A percentile compares a stretch with the other conserved stretches of the same genome.
phyloP scores from a whole-genome alignment of 331 rosid genomes.

The Phaseolus coccineus region DNA sequence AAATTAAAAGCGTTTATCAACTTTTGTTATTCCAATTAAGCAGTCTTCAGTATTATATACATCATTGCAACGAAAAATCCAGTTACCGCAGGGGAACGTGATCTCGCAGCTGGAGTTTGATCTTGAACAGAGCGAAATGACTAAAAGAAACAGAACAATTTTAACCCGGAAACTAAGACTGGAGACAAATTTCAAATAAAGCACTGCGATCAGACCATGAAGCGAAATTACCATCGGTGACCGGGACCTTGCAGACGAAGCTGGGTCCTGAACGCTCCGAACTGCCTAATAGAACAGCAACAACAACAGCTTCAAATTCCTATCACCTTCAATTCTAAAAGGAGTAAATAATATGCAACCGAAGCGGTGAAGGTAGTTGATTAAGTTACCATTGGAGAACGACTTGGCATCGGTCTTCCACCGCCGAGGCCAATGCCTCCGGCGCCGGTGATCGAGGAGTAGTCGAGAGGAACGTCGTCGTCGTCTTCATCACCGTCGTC shows the following conservation, averaged over 20 bases:
- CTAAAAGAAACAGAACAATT: constrained; percentile 40
- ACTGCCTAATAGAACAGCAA: constrained; percentile 44
- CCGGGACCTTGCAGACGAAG: constrained; percentile 45
- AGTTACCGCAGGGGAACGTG: constrained; percentile 40
- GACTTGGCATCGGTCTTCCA: constrained; percentile 66
- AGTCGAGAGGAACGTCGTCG: constrained; percentile 67
- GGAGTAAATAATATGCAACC: background rate
- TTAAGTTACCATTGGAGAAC: constrained; percentile 72
- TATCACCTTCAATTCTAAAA: constrained; percentile 25
- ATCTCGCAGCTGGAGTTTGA: constrained; percentile 43
- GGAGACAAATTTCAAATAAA: constrained; percentile 18
- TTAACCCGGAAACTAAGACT: background rate
- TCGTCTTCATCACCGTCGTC: constrained; percentile 75
- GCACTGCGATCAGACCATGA: constrained; percentile 8
- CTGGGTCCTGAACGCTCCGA: constrained; percentile 48
- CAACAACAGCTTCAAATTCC: constrained; percentile 30
- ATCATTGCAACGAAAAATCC: background rate
- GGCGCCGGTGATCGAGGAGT: constrained; percentile 46
- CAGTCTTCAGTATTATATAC: background rate
- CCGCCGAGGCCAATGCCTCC: constrained; percentile 83
- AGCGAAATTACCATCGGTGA: constrained; percentile 47
- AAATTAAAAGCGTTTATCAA: background rate
- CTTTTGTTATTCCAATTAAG: constrained; percentile 12
- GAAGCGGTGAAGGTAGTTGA: background rate
- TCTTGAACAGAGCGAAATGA: constrained; percentile 48